Evolutionary conservation across 2,329 filamentous ascomycete genomes (phyloP).

Genomic region (Pseudogymnoascus destructans): DNA sequence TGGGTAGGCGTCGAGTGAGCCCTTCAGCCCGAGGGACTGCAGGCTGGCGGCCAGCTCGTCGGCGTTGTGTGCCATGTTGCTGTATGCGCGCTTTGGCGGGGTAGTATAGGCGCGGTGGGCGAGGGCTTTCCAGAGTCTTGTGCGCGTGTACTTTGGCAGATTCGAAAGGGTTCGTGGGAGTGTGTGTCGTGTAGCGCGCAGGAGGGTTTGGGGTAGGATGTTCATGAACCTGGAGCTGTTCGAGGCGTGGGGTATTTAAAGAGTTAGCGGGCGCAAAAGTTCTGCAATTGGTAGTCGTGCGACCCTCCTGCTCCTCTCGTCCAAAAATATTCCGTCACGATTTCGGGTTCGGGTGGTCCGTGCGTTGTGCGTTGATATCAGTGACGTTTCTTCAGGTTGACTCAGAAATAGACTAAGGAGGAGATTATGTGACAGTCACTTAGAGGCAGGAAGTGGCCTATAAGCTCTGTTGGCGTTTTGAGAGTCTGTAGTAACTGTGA

Average conservation of each 20-base stretch:
- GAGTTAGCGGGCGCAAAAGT: constrained; percentile 5
- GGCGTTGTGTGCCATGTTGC: constrained; percentile 7
- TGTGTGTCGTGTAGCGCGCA: constrained; percentile 2
- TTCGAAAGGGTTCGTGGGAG: neutral
- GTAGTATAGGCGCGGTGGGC: constrained; percentile 3
- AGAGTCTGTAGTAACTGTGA: neutral
- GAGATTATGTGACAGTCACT: neutral
- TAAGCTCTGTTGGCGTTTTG: neutral
- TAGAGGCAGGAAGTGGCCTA: neutral
- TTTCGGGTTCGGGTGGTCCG: neutral
- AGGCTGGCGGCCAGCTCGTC: constrained; percentile 16
- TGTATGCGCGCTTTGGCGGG: neutral
- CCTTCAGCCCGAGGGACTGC: constrained; percentile 19
- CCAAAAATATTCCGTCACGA: constrained; percentile 5
- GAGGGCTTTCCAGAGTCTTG: neutral
- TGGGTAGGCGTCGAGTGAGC: constrained; percentile 31
- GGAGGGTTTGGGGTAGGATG: constrained; percentile 1
- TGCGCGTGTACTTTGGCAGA: neutral
- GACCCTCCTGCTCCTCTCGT: constrained; percentile 1
- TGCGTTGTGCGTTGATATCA: neutral
- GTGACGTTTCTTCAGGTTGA: neutral
- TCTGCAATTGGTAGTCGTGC: neutral
- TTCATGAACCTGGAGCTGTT: constrained; percentile 1
- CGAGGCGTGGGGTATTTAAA: neutral
- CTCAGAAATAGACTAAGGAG: neutral